Evolutionary conservation across 2,329 filamentous ascomycete genomes (phyloP), one percentile per base, ranked within the genome.

Genomic region (Phialophora verrucosa): DNA sequence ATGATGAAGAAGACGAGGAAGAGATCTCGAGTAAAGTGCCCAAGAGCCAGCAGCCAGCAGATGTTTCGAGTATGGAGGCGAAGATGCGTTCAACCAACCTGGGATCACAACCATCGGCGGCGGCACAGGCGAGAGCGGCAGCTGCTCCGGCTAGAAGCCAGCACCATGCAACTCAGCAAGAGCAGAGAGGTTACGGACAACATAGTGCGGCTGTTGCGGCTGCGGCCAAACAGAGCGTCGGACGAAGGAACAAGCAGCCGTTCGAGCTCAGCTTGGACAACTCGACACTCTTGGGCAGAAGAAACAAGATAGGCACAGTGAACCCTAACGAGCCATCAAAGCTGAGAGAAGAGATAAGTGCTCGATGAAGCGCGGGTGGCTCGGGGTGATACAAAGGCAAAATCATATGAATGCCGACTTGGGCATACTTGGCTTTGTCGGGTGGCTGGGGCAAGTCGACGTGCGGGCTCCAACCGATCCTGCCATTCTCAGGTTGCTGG

Each of bases 201-300:
- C 94, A 97, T 75, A 94, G 91, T 61, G 87, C 93, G 0, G 84
- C 90, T 0, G 91, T 97, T 0, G 91, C 93, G 0, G 90, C 91
- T 0, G 93, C 93, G 0, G 93, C 92, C 3, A 90, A 90, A 73
- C 88, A 91, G 74, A 92, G 92, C 75, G 92, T 95, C 49, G 87
- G 89, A 53, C 83, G 86, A 35, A 85, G 87, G 69, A 88, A 91
- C 72, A 91, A 90, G 78, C 93, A 92, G 35, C 88, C 91, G 0
- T 99, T 99, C 72, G 95, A 99, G 79, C 85, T 99, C 55, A 97
- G 88, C 75, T 82, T 99, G 44, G 92, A 96, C 71, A 95, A 95
- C 63, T 91, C 95, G 0, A 98, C 93, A 1, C 80, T 99, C 59
- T 82, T 99, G 4, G 93, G 93, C 35, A 87, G 93, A 73, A 81